Conservation (phyloP, 2,329 filamentous ascomycete species). For the Mycogone perniciosa region DNA sequence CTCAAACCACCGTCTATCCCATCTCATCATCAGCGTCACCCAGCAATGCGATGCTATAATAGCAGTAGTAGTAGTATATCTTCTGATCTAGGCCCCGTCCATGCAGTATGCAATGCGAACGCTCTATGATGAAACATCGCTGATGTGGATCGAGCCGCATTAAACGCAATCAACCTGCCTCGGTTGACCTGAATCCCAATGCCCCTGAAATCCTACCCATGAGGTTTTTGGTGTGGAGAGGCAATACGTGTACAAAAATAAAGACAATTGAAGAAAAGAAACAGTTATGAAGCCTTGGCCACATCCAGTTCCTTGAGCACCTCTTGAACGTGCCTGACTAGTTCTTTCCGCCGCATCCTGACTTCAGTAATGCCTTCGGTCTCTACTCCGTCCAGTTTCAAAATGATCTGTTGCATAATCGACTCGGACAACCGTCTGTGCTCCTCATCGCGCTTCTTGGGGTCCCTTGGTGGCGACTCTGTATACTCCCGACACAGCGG, state of each 20-base stretch:
- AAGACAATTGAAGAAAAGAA: background rate
- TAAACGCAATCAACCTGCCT: constrained; percentile 2
- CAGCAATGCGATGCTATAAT: too few relatives aligned
- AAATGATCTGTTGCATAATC: constrained; percentile 65
- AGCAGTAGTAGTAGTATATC: background rate
- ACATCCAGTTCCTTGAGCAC: constrained; percentile 59
- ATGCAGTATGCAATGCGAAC: constrained; percentile 2
- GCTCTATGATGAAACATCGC: background rate
- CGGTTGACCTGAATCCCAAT: background rate
- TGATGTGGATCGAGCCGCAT: background rate
- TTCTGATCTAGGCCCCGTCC: background rate
- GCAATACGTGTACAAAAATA: background rate
- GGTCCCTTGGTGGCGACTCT: constrained; percentile 55
- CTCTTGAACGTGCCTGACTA: constrained; percentile 66
- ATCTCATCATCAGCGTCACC: background rate
- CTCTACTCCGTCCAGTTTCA: constrained; percentile 73
- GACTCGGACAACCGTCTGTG: constrained; percentile 71
- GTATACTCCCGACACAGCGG: constrained; percentile 59
- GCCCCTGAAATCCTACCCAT: background rate
- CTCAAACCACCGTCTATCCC: background rate
- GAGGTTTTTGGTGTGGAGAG: background rate
- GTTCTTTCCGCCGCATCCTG: constrained; percentile 59
- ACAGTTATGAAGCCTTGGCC: constrained; percentile 22
- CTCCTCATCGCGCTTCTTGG: constrained; percentile 64
- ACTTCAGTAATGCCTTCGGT: constrained; percentile 62